These are phyloP conservation scores for Clarkia xantiana DNA, from an alignment of 345 rosid species.

Conservation along the genomic window DNA sequence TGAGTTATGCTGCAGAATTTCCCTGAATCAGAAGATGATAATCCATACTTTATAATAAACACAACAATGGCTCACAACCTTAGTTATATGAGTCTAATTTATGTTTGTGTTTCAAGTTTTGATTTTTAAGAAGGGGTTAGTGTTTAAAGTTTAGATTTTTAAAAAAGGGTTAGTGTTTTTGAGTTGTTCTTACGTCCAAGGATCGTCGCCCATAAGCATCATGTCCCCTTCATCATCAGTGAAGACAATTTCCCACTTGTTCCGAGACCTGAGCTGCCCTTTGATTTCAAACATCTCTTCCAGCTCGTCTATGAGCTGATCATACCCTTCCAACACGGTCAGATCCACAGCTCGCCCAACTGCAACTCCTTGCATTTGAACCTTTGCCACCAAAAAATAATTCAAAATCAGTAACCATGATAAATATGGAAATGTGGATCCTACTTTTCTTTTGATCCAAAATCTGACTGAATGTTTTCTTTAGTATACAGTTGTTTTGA, in stretches of 20 bases:
- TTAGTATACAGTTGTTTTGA: too few relatives aligned
- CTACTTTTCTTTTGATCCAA: too few relatives aligned
- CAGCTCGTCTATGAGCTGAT: constrained; percentile 53
- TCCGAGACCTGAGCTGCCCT: constrained; percentile 43
- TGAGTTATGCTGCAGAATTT: constrained; percentile 84
- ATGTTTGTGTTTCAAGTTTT: not conserved
- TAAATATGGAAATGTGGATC: too few relatives aligned
- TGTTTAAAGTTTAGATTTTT: too few relatives aligned
- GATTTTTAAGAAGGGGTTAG: too few relatives aligned
- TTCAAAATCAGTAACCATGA: constrained; percentile 6
- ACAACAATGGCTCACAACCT: too few relatives aligned
- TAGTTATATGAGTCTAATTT: too few relatives aligned
- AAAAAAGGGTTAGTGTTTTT: not conserved
- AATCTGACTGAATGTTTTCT: too few relatives aligned
- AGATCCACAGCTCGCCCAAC: constrained; percentile 93
- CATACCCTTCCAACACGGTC: constrained; percentile 42
- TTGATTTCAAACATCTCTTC: constrained; percentile 70
- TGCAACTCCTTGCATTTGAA: constrained; percentile 80
- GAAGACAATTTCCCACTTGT: constrained; percentile 77
- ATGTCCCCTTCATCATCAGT: constrained; percentile 90
- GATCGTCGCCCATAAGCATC: constrained; percentile 97
- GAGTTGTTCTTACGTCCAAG: constrained; percentile 64
- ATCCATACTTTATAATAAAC: not conserved
- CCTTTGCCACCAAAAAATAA: constrained; percentile 25
- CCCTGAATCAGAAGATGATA: constrained; percentile 30